These are phyloP conservation scores for Penicillium brevicompactum DNA, from an alignment of 2,329 filamentous ascomycete species.

Conservation along the genomic window DNA sequence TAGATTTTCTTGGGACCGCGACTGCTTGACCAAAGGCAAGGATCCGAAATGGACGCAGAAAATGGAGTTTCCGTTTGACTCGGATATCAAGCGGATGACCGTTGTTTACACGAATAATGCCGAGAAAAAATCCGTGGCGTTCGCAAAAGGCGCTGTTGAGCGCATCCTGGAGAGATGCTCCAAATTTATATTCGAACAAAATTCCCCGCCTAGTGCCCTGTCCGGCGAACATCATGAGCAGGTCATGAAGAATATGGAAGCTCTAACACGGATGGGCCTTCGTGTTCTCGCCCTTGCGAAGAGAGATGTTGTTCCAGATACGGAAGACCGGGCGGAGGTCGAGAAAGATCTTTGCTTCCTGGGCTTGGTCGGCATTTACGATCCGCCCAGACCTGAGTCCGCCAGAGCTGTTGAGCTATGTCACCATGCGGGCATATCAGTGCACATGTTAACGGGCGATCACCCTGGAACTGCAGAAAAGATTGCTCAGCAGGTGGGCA, in stretches of 20 bases:
- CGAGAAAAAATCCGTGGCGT: slow-evolving; percentile 28
- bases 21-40: slow-evolving; percentile 50
- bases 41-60: slow-evolving; percentile 56
- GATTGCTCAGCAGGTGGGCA: too few relatives aligned
- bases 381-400: too few relatives aligned
- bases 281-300: slow-evolving; percentile 70
- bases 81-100: slow-evolving; percentile 72
- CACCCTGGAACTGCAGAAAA: too few relatives aligned
- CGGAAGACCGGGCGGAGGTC: slow-evolving; percentile 58
- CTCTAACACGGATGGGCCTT: slow-evolving; percentile 64
- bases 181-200: too few relatives aligned
- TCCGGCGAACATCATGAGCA: slow-evolving; percentile 55
- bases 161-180: slow-evolving; percentile 58
- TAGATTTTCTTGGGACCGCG: slow-evolving; percentile 64
- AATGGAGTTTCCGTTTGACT: slow-evolving; percentile 71
- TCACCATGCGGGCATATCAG: slow-evolving; percentile 22
- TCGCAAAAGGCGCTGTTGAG: slow-evolving; percentile 59
- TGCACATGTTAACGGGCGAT: too few relatives aligned
- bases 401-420: slow-evolving; percentile 51
- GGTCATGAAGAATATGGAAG: slow-evolving; percentile 67
- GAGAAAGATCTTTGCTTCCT: slow-evolving; percentile 70
- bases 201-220: slow-evolving; percentile 46
- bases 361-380: slow-evolving; percentile 64
- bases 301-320: too few relatives aligned
- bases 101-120: slow-evolving; percentile 56